A percentile compares a stretch with the other conserved stretches of the same genome.
Conservation (phyloP, 2,329 filamentous ascomycete species). For the Pyrenochaeta sp. region DNA sequence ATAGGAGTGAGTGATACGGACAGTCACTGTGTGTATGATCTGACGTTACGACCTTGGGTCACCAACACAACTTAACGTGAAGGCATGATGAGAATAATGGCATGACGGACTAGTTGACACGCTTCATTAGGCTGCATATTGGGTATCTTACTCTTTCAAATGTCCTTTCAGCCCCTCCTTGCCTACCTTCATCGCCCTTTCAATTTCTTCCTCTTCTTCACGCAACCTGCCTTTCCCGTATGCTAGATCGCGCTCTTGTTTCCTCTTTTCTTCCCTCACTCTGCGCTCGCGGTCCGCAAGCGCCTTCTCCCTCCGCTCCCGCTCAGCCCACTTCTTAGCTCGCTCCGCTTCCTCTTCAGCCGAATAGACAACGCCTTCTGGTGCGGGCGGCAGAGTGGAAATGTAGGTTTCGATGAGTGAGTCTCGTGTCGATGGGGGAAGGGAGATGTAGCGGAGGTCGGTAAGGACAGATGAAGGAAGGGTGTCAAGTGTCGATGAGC, state of each 20-base stretch:
- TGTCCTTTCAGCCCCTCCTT: constrained; percentile 73
- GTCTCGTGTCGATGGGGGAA: constrained; percentile 69
- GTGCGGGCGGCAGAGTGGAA: constrained; percentile 67
- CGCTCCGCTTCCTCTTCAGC: constrained; percentile 62
- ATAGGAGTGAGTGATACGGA: no score
- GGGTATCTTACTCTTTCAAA: constrained; percentile 46
- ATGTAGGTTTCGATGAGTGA: constrained; percentile 73
- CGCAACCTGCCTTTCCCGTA: constrained; percentile 68
- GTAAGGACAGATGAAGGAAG: constrained; percentile 70
- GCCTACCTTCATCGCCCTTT: constrained; percentile 72
- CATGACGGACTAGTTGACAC: no score
- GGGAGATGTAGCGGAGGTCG: constrained; percentile 74
- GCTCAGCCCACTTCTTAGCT: constrained; percentile 47
- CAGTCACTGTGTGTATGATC: no score
- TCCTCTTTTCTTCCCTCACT: constrained; percentile 70
- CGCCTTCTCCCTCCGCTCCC: constrained; percentile 68
- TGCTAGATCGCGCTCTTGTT: constrained; percentile 66
- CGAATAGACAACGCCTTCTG: constrained; percentile 53
- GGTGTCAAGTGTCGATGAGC: constrained; percentile 62
- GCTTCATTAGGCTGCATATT: neutral
- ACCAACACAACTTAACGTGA: no score
- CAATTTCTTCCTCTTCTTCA: constrained; percentile 73
- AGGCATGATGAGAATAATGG: no score
- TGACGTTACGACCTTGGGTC: no score
- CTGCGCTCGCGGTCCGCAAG: constrained; percentile 69